A percentile compares a stretch with the other conserved stretches of the same genome.
Evolutionary conservation across 805 yeast species (phyloP).

Genomic region (Schizosaccharomyces octosporus): DNA sequence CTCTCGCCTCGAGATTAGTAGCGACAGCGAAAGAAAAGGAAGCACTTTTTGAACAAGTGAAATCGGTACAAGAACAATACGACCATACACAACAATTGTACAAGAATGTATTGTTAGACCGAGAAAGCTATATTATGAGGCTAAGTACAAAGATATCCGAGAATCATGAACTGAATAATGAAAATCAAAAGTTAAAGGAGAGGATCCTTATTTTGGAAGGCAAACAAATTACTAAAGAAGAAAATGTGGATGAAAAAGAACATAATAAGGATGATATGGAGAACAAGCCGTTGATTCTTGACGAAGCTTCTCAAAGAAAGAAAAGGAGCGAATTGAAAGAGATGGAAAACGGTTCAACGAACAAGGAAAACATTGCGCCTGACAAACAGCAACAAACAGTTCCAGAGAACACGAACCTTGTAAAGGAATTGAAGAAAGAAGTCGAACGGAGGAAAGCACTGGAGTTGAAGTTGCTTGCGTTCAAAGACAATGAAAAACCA

Average conservation of each 20-base stretch:
- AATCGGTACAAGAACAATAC: neutral
- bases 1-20: neutral
- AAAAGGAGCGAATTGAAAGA: neutral
- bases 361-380: neutral
- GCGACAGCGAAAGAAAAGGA: neutral
- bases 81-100: neutral
- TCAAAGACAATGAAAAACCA: neutral
- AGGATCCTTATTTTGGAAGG: neutral
- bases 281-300: no score
- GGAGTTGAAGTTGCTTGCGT: neutral
- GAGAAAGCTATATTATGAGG: neutral
- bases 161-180: neutral
- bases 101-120: neutral
- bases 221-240: no score
- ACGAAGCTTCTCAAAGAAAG: no score
- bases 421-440: neutral
- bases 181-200: neutral
- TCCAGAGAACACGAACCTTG: neutral
- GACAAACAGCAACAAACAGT: neutral
- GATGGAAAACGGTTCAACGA: neutral
- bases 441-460: neutral
- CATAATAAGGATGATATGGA: no score
- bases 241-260: no score
- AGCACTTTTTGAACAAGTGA: neutral
- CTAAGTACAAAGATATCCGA: neutral